Base-by-base conservation (phyloP, 2,329 filamentous ascomycete genomes). In the Cadophora sp. region DNA sequence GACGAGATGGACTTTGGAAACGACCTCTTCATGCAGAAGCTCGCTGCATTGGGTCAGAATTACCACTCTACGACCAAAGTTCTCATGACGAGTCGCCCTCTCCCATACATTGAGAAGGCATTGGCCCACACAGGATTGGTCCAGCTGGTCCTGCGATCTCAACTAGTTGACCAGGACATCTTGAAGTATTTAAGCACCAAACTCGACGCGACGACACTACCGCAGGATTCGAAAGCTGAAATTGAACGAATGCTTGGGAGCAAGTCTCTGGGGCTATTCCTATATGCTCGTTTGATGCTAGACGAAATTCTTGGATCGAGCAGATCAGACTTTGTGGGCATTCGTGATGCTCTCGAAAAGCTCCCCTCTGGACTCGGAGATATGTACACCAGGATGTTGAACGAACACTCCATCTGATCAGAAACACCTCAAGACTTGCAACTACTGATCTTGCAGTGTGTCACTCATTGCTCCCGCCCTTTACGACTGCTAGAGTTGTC, bases 1-100 rank as follows among this genome's bases (percentile, higher is more conserved):
- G 79, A 75, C 1, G 71, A 71, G 58, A 69, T 67, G 62, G 66
- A 70, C 36, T 69, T 24, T 27, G 41, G 48, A 18, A 33, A 62
- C 24, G 60, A 62, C 6, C 7, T 11, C 4, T 62, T 62, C 48
- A 53, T 50, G 48, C n/a, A 27, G 16, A 27, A 27, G 16, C 36
- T 62, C 24, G 33, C 50, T 18, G n/a, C 33, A 11, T 24, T 62
- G 30, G 33, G 60, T 11, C 47, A 27, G 39, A 24, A n/a, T 9
- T 20, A 45, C 22, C 60, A 48, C 16, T 22, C 24, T 4, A 36
- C 3, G 24, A 55, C 55, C 13, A 62, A 62, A 33, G 16, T 62
- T 55, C 30, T 55, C n/a, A 36, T 53, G 20, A 62, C 59, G 11
- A 62, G 59, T 41, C 59, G 59, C 6, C 59, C 45, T 18, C 45